Evolutionary conservation across 768 basidiomycete genomes (phyloP), one percentile per base, ranked within the genome.

Genomic region (Termitomyces sp.): DNA sequence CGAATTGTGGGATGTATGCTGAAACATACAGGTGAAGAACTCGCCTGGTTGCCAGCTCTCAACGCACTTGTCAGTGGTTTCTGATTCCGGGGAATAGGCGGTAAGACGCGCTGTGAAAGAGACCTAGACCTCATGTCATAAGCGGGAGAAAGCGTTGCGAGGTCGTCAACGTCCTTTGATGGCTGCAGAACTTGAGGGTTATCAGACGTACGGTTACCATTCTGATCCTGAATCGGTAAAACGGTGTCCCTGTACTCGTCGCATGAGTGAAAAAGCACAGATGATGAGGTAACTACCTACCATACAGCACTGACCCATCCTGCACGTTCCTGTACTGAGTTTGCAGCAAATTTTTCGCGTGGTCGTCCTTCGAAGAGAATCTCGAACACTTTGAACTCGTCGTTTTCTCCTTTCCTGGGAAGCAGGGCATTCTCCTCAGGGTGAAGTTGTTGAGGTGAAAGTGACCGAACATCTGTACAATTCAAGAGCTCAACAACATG

Each of bases 301-400:
- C 89, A 91, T 50, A 91, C 82, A 3, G 85, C 81, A 64, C 85
- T 87, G 52, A 91, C 79, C 89, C 89, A 91, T 9, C 78, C 79
- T 4, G 87, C 88, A 53, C 89, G 76, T 57, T 88, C 87, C 59
- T 80, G 77, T 30, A 83, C 79, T 23, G 83, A 83, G 10, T 74
- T 69, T 2, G 82, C 83, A 0, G 86, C 88, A 68, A 91, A 89
- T 56, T 76, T 82, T 66, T 89, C 85, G 55, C 71, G 74, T 4
- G 70, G 71, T 26, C 75, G 70, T 14, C 77, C 82, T 55, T 82
- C 78, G 57, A 88, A 87, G 18, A 79, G 53, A n/a, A 91, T 64
- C 68, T 89, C 87, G 59, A 91, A 90, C 0, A 85, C 72, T 61
- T 81, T 82, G 52, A 80, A 63, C 50, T 82, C 78, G 28, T 75